A percentile compares a stretch with the other conserved stretches of the same genome.
Conservation (phyloP, 768 basidiomycete genomes). For the Mycena vitilis region DNA sequence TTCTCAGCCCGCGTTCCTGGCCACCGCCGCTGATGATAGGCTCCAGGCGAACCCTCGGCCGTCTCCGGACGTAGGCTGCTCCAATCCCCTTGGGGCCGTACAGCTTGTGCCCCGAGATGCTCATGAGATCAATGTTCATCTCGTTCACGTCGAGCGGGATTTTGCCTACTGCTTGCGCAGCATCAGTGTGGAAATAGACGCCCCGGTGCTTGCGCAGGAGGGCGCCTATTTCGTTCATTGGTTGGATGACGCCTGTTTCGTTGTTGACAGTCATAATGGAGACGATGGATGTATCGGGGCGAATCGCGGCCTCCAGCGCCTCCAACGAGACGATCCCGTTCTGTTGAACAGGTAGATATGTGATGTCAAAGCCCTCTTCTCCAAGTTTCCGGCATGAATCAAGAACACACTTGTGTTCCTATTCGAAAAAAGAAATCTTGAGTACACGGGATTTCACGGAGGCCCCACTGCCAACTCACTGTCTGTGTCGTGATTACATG, state of each 20-base stretch:
- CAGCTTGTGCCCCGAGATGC: constrained; percentile 96
- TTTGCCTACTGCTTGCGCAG: constrained; percentile 95
- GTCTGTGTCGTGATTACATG: constrained; percentile 97
- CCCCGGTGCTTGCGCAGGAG: constrained; percentile 89
- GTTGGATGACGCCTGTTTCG: constrained; percentile 98
- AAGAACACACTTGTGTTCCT: constrained; percentile 99
- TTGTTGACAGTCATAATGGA: constrained; percentile 99
- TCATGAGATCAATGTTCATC: constrained; percentile 95
- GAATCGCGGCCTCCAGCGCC: constrained; percentile 86
- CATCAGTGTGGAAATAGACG: constrained; percentile 96
- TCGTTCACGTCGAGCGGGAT: constrained; percentile 93
- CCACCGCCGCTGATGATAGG: constrained; percentile 97
- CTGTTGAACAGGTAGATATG: constrained; percentile 92
- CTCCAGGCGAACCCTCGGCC: constrained; percentile 93
- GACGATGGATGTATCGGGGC: constrained; percentile 93
- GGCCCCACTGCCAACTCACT: constrained; percentile 58
- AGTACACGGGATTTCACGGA: constrained; percentile 1
- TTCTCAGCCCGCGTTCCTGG: constrained; percentile 94
- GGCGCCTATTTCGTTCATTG: constrained; percentile 93
- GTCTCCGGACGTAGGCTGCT: constrained; percentile 90
- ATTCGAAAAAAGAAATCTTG: constrained; percentile 15
- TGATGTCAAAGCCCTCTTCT: constrained; percentile 97
- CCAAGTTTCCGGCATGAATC: constrained; percentile 96
- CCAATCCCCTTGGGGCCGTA: constrained; percentile 99
- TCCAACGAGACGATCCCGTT: constrained; percentile 87